phyloP scores from a whole-genome alignment of 2,329 filamentous ascomycete genomes.

The Penicillium sp. region DNA sequence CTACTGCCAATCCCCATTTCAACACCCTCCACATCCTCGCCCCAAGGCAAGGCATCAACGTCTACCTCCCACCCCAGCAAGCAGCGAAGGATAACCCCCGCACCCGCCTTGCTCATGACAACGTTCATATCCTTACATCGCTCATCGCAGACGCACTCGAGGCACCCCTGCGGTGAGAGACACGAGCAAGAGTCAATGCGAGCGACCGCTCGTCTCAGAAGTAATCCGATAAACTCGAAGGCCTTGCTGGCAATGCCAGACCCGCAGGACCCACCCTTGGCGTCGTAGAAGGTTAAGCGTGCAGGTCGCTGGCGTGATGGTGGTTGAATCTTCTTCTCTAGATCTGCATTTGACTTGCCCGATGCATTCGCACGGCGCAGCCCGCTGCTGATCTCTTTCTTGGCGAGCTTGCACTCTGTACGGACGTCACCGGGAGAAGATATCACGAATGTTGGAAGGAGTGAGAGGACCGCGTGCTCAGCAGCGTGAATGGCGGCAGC shows the following conservation, averaged over 20 bases:
- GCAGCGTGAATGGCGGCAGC: conserved; percentile 92
- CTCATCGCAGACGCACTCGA: conserved; percentile 88
- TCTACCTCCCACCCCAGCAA: conserved; percentile 78
- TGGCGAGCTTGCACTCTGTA: conserved; percentile 87
- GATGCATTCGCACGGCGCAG: conserved; percentile 35
- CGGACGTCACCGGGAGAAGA: conserved; percentile 87
- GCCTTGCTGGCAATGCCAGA: conserved; percentile 89
- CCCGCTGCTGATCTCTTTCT: conserved; percentile 80
- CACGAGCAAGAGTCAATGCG: conserved; percentile 78
- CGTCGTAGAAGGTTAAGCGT: conserved; percentile 89
- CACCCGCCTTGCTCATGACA: conserved; percentile 91
- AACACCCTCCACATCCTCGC: conserved; percentile 77
- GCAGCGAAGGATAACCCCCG: conserved; percentile 76
- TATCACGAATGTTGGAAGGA: conserved; percentile 90
- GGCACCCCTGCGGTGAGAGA: conserved; percentile 68
- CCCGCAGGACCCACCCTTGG: conserved; percentile 82
- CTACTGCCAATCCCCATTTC: conserved; percentile 57
- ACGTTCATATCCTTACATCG: conserved; percentile 82
- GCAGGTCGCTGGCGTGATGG: conserved; percentile 76
- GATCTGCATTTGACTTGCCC: conserved; percentile 18
- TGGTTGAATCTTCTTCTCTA: conserved; percentile 32
- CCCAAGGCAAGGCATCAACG: conserved; percentile 82
- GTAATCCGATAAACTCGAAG: conserved; percentile 84
- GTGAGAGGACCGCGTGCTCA: conserved; percentile 83
- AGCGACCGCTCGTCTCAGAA: conserved; percentile 74